Evolutionary conservation across 2,329 filamentous ascomycete species (phyloP), one percentile per base, ranked within the genome.

Genomic region (Macroventuria anomochaeta): DNA sequence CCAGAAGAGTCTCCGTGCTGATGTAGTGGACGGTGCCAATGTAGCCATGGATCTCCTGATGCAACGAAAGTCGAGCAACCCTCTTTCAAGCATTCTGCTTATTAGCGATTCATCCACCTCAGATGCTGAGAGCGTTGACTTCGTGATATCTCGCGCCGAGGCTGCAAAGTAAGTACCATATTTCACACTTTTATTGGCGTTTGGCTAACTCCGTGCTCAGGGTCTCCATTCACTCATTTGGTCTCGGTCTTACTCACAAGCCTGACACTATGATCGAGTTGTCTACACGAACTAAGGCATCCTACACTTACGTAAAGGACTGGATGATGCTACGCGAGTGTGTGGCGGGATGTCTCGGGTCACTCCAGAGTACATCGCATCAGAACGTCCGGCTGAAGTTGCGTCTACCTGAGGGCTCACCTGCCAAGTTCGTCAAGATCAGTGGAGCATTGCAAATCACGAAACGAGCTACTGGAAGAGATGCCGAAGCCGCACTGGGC

Each of bases 261-360:
- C 95, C 95, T 5, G 95, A 99, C 71, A 97, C 93, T 0, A 96
- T 99, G 92, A 96, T 99, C 59, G 93, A 97, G 76, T 80, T 99
- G 11, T 97, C 95, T 0, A 95, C 90, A 6, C 85, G 92, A 56
- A 99, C 95, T 3, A 99, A 97, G 78, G 95, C 93, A 4, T 96
- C 92, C 1, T 99, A 97, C 71, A 96, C 92, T 1, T 99, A 97
- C 68, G 93, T 99, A 64, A 99, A 97, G 77, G 95, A 99, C 75
- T 99, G 95, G 95, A 97, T 97, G 93, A 99, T 97, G 93, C 83
- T 99, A 29, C 88, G 95, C 23, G 95, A 99, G 75, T 97, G 95
- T 73, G 83, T 97, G 37, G 95, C 93, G 20, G 95, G 95, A 36
- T 97, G 93, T 68, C 80, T 99, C 23, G 95, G 95, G 39, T 88